Percentiles rank a stretch among this genome's conserved stretches.
phyloP scores from a whole-genome alignment of 2,329 filamentous ascomycete species.

The Tolypocladium paradoxum region DNA sequence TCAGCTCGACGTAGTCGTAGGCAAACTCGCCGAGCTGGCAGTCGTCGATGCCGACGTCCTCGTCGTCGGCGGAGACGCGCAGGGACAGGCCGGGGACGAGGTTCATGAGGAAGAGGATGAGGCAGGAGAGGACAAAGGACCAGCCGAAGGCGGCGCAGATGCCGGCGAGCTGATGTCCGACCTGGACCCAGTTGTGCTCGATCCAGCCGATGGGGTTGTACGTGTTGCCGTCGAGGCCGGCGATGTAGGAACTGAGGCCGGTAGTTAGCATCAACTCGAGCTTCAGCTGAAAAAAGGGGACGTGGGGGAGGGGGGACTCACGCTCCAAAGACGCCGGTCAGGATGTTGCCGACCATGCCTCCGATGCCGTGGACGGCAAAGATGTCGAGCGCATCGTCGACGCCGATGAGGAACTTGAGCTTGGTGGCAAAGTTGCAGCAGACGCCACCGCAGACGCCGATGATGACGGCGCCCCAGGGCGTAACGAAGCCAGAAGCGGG shows the following conservation, averaged over 20 bases:
- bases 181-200: slow-evolving; percentile 58
- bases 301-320: slow-evolving; percentile 22
- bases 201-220: slow-evolving; percentile 55
- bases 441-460: slow-evolving; percentile 49
- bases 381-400: slow-evolving; percentile 83
- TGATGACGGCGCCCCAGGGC: slow-evolving; percentile 47
- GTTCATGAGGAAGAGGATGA: slow-evolving; percentile 63
- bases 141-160: slow-evolving; percentile 54
- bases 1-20: slow-evolving; percentile 70
- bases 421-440: slow-evolving; percentile 82
- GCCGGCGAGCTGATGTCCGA: slow-evolving; percentile 62
- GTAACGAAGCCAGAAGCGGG: slow-evolving; percentile 75
- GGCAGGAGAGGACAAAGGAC: slow-evolving; percentile 55
- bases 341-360: slow-evolving; percentile 68
- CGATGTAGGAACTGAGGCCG: slow-evolving; percentile 50
- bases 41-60: slow-evolving; percentile 61
- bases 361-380: slow-evolving; percentile 84
- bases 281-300: neutral
- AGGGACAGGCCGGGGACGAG: slow-evolving; percentile 60
- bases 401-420: slow-evolving; percentile 60
- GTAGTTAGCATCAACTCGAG: neutral
- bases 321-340: slow-evolving; percentile 70
- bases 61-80: slow-evolving; percentile 54
- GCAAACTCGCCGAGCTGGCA: slow-evolving; percentile 73
- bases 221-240: slow-evolving; percentile 58